Conservation (phyloP, 1,284 basidiomycete species). For the Dichomitus squalens region DNA sequence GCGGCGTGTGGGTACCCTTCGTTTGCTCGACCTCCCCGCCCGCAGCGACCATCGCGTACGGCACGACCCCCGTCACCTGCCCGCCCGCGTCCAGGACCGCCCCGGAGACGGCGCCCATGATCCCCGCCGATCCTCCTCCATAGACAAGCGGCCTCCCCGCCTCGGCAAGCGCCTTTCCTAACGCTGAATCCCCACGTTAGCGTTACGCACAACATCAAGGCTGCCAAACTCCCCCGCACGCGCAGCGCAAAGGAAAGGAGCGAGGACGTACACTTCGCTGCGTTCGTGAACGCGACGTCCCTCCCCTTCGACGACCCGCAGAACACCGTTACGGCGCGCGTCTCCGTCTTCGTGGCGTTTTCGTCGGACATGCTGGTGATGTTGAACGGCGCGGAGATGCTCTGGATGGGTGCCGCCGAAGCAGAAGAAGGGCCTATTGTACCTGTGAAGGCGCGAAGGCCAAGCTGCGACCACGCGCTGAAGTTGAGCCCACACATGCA, state of each 20-base stretch:
- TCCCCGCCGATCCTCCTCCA: constrained; percentile 81
- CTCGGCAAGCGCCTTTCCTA: constrained; percentile 74
- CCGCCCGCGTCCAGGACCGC: constrained; percentile 72
- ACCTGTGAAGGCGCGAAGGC: background rate
- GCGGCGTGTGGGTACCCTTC: constrained; percentile 19
- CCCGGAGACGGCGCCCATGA: constrained; percentile 87
- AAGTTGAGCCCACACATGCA: constrained; percentile 3
- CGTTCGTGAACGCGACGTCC: constrained; percentile 59
- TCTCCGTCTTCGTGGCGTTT: background rate
- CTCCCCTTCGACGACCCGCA: constrained; percentile 78
- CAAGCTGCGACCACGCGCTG: constrained; percentile 18
- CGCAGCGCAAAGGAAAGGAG: background rate
- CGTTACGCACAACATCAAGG: background rate
- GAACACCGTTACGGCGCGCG: constrained; percentile 67
- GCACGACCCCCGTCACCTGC: constrained; percentile 81
- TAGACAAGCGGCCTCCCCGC: constrained; percentile 77
- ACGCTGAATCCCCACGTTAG: constrained; percentile 42
- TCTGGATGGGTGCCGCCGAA: background rate
- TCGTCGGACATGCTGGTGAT: constrained; percentile 4
- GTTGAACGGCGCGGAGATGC: constrained; percentile 16
- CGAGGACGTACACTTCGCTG: constrained; percentile 65
- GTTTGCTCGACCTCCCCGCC: constrained; percentile 64
- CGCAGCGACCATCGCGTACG: constrained; percentile 69
- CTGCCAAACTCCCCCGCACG: background rate
- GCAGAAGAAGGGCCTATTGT: background rate